These are phyloP conservation scores for Tranzscheliella williamsii DNA, from an alignment of 1,284 basidiomycete genomes.

Conservation along the genomic window DNA sequence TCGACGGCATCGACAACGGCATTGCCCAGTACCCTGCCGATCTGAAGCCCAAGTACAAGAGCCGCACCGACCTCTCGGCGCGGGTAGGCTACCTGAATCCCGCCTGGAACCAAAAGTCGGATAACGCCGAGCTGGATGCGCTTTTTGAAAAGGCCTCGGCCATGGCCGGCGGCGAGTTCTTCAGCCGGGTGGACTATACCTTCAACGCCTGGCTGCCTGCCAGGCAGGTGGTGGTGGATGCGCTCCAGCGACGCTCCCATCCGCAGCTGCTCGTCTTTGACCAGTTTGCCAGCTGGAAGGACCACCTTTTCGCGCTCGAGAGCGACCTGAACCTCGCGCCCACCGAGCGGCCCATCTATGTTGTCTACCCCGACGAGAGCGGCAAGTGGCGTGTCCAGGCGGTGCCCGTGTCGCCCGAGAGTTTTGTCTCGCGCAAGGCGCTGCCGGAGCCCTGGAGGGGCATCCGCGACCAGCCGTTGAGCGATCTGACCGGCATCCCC, in stretches of 20 bases:
- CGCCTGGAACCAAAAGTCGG: slow-evolving; percentile 53
- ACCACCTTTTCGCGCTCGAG: slow-evolving; percentile 89
- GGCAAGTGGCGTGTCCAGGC: slow-evolving; percentile 90
- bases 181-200: slow-evolving; percentile 79
- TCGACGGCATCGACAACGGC: slow-evolving; percentile 82
- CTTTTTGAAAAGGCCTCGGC: slow-evolving; percentile 77
- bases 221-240: slow-evolving; percentile 75
- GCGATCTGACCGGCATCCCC: slow-evolving; percentile 72
- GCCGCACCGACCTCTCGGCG: slow-evolving; percentile 54
- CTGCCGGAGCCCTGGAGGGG: slow-evolving; percentile 92
- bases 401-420: slow-evolving; percentile 78
- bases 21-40: slow-evolving; percentile 50
- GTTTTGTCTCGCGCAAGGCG: slow-evolving; percentile 87
- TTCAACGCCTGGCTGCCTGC: slow-evolving; percentile 90
- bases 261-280: slow-evolving; percentile 79
- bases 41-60: slow-evolving; percentile 52
- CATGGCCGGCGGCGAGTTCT: slow-evolving; percentile 84
- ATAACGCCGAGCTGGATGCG: slow-evolving; percentile 34
- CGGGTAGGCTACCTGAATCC: slow-evolving; percentile 56
- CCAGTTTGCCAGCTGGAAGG: slow-evolving; percentile 85
- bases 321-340: slow-evolving; percentile 48
- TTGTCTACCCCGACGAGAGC: slow-evolving; percentile 80
- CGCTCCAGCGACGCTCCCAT: slow-evolving; percentile 68
- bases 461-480: slow-evolving; percentile 79
- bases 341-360: slow-evolving; percentile 70